A percentile compares a stretch with the other conserved stretches of the same genome.
Conservation (phyloP, 169 alveolate species). For the Plasmodium gonderi region DNA sequence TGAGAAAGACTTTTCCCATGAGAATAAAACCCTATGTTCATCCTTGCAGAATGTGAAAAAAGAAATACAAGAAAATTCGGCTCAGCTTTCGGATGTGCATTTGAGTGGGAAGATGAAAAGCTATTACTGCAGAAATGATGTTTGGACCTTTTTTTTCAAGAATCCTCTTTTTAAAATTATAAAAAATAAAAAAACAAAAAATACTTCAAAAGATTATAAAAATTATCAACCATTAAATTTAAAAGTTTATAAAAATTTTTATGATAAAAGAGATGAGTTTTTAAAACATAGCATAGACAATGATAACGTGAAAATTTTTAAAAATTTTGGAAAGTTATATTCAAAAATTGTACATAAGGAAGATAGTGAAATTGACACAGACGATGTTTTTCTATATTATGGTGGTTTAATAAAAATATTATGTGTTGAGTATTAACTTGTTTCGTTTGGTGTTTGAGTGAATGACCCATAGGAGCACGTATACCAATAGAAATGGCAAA, state of each 20-base stretch:
- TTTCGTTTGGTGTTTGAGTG: too few species aligned
- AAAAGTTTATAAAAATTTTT: conserved; percentile 48
- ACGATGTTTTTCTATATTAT: conserved; percentile 55
- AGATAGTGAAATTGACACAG: conserved; percentile 33
- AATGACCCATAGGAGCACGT: too few species aligned
- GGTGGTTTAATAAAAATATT: conserved; percentile 54
- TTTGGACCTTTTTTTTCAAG: conserved; percentile 67
- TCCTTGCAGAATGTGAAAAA: conserved; percentile 50
- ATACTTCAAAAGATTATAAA: conserved; percentile 41
- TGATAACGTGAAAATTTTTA: conserved; percentile 59
- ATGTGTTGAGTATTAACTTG: conserved; percentile 36
- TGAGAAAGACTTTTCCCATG: too few species aligned
- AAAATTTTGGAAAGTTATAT: conserved; percentile 46
- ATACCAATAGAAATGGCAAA: too few species aligned
- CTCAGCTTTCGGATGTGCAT: conserved; percentile 58
- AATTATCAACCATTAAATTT: conserved; percentile 64
- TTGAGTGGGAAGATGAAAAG: conserved; percentile 58
- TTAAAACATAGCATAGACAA: conserved; percentile 57
- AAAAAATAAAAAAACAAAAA: conserved; percentile 47
- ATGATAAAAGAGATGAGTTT: conserved; percentile 55
- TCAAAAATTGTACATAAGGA: conserved; percentile 33
- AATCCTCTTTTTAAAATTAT: conserved; percentile 61
- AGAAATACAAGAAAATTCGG: conserved; percentile 59
- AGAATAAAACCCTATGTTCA: background rate
- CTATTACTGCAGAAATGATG: conserved; percentile 59